phyloP scores from a whole-genome alignment of 2,329 filamentous ascomycete genomes.

The Cladosporium austrohemisphaericum region DNA sequence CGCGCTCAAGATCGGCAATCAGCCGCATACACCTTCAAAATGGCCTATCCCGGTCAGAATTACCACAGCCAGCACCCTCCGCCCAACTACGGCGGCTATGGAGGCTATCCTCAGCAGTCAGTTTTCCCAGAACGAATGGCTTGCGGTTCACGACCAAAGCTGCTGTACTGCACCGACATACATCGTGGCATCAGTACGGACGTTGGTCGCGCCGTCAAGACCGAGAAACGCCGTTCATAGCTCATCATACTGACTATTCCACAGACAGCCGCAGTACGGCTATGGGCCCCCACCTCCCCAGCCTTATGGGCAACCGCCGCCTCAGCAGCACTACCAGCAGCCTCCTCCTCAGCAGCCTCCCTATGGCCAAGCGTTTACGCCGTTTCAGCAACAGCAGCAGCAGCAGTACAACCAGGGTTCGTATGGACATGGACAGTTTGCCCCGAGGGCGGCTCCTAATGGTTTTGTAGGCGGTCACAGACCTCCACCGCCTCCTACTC shows the following conservation, averaged over 20 bases:
- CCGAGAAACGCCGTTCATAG: too few relatives aligned
- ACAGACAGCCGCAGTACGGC: constrained; percentile 28
- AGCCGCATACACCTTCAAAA: constrained; percentile 1
- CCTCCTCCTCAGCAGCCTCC: constrained; percentile 37
- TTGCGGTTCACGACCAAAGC: too few relatives aligned
- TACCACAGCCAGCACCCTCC: constrained; percentile 29
- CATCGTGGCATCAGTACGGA: constrained; percentile 14
- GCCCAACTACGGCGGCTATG: constrained; percentile 5
- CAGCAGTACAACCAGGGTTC: constrained; percentile 12
- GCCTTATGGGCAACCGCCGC: constrained; percentile 36
- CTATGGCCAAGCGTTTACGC: constrained; percentile 43
- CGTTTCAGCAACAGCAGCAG: constrained; percentile 20
- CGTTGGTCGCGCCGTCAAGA: too few relatives aligned
- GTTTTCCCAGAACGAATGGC: constrained; percentile 12
- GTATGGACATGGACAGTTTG: constrained; percentile 40
- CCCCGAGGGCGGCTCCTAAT: constrained; percentile 50
- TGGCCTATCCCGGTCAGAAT: constrained; percentile 28
- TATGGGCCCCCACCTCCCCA: constrained; percentile 37
- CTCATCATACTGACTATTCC: too few relatives aligned
- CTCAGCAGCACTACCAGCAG: constrained; percentile 40
- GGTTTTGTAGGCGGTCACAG: constrained; percentile 40
- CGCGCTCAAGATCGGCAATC: constrained; percentile 1
- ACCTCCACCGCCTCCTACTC: constrained; percentile 32
- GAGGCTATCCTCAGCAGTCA: constrained; percentile 25
- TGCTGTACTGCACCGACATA: too few relatives aligned